Conservation (phyloP, 2,329 filamentous ascomycete genomes). For the Fusarium floridanum region DNA sequence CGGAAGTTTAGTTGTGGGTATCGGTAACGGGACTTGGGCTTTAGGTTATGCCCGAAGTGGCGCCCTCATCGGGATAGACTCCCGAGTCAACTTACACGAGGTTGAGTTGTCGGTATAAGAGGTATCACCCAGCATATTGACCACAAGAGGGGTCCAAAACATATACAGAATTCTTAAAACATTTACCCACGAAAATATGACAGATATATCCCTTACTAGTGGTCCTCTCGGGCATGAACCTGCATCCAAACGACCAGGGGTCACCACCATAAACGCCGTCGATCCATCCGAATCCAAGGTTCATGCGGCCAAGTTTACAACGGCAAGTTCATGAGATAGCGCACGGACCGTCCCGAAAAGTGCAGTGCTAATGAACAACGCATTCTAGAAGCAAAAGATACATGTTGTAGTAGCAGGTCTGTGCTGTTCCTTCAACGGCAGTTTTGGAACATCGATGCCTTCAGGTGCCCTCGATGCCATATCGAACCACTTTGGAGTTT, state of each 20-base stretch:
- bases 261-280: neutral
- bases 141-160: neutral
- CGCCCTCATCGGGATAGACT: neutral
- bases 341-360: neutral
- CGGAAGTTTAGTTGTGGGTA: neutral
- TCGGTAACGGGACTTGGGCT: neutral
- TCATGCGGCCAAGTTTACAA: constrained; percentile 46
- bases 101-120: neutral
- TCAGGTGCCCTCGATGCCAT: constrained; percentile 52
- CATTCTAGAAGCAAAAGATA: constrained; percentile 44
- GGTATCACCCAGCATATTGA: neutral
- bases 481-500: constrained; percentile 45
- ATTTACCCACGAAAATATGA: neutral
- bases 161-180: neutral
- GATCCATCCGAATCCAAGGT: neutral
- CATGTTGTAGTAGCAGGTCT: constrained; percentile 53
- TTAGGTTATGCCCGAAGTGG: neutral
- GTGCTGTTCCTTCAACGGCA: constrained; percentile 53
- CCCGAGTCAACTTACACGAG: neutral
- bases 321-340: constrained; percentile 31
- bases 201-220: neutral
- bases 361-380: neutral
- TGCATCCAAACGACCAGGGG: neutral
- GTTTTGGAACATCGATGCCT: constrained; percentile 53
- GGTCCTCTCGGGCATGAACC: neutral